A percentile compares a stretch with the other conserved stretches of the same genome.
phyloP scores from a whole-genome alignment of 768 basidiomycete species.

The Dendrothele bispora region DNA sequence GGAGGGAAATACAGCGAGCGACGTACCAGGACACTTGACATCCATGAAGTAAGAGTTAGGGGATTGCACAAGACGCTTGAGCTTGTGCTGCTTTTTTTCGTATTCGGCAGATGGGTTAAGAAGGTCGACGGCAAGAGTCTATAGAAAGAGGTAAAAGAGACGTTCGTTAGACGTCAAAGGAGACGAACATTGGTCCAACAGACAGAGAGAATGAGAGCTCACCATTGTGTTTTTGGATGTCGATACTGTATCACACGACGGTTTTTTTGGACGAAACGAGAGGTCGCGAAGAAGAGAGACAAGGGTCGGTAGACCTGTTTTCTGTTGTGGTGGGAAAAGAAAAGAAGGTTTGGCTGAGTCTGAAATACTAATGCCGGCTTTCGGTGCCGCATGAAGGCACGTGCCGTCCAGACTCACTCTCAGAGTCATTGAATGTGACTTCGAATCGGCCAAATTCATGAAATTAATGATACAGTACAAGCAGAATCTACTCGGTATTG shows the following conservation, averaged over 20 bases:
- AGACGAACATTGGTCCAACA: no score
- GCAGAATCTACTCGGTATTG: no score
- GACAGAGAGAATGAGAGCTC: no score
- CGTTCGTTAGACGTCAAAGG: no score
- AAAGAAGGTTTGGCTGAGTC: background rate
- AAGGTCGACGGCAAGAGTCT: constrained; percentile 98
- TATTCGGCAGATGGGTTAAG: constrained; percentile 90
- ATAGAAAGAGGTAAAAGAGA: constrained; percentile 7
- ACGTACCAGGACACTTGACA: constrained; percentile 94
- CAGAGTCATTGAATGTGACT: no score
- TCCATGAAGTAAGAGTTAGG: constrained; percentile 99
- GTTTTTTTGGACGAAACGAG: background rate
- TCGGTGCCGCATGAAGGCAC: no score
- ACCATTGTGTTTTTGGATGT: no score
- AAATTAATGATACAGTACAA: no score
- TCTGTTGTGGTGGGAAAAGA: background rate
- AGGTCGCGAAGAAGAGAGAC: background rate
- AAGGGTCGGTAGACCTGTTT: background rate
- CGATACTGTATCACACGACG: no score
- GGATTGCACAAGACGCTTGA: constrained; percentile 97
- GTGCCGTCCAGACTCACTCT: no score
- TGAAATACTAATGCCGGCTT: no score
- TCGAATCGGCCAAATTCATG: no score
- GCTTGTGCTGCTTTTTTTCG: constrained; percentile 93
- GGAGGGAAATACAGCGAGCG: background rate